Evolutionary conservation across 345 rosid genomes (phyloP).

Genomic region (Odontarrhena argentea): DNA sequence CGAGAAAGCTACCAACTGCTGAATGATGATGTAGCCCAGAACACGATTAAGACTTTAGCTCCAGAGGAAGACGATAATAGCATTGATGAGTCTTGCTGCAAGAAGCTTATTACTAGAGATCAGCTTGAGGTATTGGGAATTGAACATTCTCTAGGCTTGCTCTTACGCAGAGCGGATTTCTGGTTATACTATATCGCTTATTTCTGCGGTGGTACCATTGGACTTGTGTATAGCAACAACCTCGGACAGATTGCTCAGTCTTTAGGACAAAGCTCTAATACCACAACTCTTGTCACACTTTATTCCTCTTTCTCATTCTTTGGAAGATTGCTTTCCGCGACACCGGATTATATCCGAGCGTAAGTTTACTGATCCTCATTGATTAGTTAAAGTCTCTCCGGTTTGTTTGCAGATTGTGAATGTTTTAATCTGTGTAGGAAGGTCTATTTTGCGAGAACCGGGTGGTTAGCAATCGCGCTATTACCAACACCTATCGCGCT

Average conservation of each 20-base stretch:
- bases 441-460: slow-evolving; percentile 88
- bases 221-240: slow-evolving; percentile 93
- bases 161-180: slow-evolving; percentile 74
- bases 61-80: slow-evolving; percentile 26
- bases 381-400: neutral
- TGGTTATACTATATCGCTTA: slow-evolving; percentile 86
- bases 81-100: slow-evolving; percentile 48
- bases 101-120: slow-evolving; percentile 54
- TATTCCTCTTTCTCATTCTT: slow-evolving; percentile 95
- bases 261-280: slow-evolving; percentile 59
- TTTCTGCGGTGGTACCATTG: slow-evolving; percentile 94
- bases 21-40: slow-evolving; percentile 31
- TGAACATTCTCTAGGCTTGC: slow-evolving; percentile 64
- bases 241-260: slow-evolving; percentile 95
- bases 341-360: slow-evolving; percentile 84
- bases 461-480: slow-evolving; percentile 81
- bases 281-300: slow-evolving; percentile 73
- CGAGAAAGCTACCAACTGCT: slow-evolving; percentile 43
- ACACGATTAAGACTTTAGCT: slow-evolving; percentile 29
- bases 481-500: slow-evolving; percentile 86
- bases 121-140: slow-evolving; percentile 66
- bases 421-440: slow-evolving; percentile 55
- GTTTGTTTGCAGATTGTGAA: neutral
- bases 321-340: slow-evolving; percentile 91
- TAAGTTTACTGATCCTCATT: slow-evolving; percentile 42